Base-by-base conservation (phyloP, 768 basidiomycete species). In the Leccinum arenicola region DNA sequence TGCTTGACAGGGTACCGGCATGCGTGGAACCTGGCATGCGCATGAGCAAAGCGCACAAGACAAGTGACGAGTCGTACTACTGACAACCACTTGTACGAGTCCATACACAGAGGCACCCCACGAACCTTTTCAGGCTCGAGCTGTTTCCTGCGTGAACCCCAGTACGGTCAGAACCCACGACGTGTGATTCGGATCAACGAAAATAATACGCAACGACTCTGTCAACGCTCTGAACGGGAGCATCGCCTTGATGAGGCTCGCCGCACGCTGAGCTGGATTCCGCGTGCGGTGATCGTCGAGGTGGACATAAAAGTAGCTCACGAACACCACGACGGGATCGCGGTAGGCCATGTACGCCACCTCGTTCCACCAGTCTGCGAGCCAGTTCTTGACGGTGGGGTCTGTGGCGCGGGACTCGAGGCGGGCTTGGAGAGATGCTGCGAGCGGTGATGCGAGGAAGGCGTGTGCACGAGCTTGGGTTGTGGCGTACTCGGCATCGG, bases 351-450 rank as follows among this genome's bases (percentile, higher is more conserved):
- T 87, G 71, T 91, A 92, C 17, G 95, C 95, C 5, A 73, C 83
- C 36, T 97, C 93, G 74, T 98, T 95, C 96, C 96, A 99, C 97
- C 97, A 99, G 54, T 96, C 93, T 50, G 84, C 82, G n/a, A 99
- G 80, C 97, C 97, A 99, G 77, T 82, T 95, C 66, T 77, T 78
- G 54, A 76, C 73, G 17, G 74, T 73, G 1, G 84, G 82, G 25
- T 84, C 79, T 0, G 79, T 78, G 0, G 94, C 93, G 2, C 95
- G 84, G 21, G 82, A 79, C 69, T 92, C 80, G 35, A 98, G 80
- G 3, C 97, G 80, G 36, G 77, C 73, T 75, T 98, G 96, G 12
- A 98, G 82, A 57, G 85, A 83, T 15, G 81, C 79, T 1, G 85
- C 86, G 54, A 84, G 82, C 0, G 88, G 83, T 0, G 89, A 92